Evolutionary conservation across 306 rosid species (phyloP), one percentile per base, ranked within the genome.

Genomic region (Vigna unguiculata): DNA sequence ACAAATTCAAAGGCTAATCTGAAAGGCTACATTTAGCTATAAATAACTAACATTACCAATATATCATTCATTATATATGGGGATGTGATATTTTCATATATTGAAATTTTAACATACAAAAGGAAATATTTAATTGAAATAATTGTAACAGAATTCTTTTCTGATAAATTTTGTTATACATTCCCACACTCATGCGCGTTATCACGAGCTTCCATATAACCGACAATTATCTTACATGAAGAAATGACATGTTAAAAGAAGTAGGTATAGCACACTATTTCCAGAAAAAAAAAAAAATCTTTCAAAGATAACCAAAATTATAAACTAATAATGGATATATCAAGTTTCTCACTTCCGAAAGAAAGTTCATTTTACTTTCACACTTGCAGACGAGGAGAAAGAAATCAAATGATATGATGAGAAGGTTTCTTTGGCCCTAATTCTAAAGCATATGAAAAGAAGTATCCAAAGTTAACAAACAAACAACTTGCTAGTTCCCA

Each of bases 1-100:
- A 62, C 62, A 47, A 52, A 43, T 49, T 46, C 46, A 72, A 78
- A 52, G 47, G 46, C 36, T 77, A 57, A 81, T 64, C 49, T 38
- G 12, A 63, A 63, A 34, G 28, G 52, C 16, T 9, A 36, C 69
- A 34, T 72, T 77, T 34, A 77, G 65, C 43, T 65, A 76, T 20
- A 21, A 63, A 45, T 53, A 34, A 19, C 51, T 16, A 66, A 22
- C 3, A 64, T 41, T n/a, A 38, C 11, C 57, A 57, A 40, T 30
- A 57, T 22, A 7, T 24, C 61, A 54, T 41, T 17, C 49, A 10
- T 38, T 38, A 63, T 63, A 63, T 54, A 45, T 1, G 40, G 32
- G 53, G 15, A 54, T 7, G 6, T 13, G 61, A 32, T 49, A 21
- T 32, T 69, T 77, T 69, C 63, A 55, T 19, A 67, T 13, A 54